Base-by-base conservation (phyloP, 352 stramenopile genomes). In the Pythium biforme region DNA sequence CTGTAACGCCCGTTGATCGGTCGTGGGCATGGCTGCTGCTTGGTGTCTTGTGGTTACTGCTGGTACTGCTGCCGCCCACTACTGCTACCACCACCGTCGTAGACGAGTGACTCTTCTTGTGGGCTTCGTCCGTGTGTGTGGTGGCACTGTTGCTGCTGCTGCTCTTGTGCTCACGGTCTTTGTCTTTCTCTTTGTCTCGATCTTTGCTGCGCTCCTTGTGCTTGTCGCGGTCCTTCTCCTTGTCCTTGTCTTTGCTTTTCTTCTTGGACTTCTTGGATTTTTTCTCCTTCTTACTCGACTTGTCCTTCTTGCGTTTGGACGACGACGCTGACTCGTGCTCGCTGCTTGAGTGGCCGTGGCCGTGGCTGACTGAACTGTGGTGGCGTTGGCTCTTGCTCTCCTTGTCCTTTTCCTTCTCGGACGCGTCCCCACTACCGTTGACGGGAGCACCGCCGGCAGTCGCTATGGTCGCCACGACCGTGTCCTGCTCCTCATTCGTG, bases 241-340 rank as follows among this genome's bases (percentile, higher is more conserved):
- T 86, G 47, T 83, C 77, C 64, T 84, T 87, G 52, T 77, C 69
- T 29, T 90, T 89, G n/a, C 62, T 76, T 52, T 91, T 78, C 46
- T 91, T 83, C 65, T 88, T 89, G 66, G 68, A 81, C 57, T 81
- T 81, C 51, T 89, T 86, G 50, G 80, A 81, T 53, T 89, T 89
- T 37, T 73, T 74, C 37, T 74, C 62, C 51, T 77, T 75, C 39
- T 75, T 73, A 76, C 37, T 86, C 70, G 83, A 86, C 50, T 79
- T 89, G 46, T 85, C 70, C 57, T 86, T 88, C 26, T 59, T 67
- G 60, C 51, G 52, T 45, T 67, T 67, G 51, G 46, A 63, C 17
- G 54, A 53, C 40, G 46, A 63, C 17, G 54, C 45, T 26, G 64
- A 25, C 23, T 51, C 50, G 8, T 59, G 53, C 25, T 59, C 53